These are phyloP conservation scores for Boletus sp. DNA, from an alignment of 1,284 basidiomycete genomes.

Conservation along the genomic window DNA sequence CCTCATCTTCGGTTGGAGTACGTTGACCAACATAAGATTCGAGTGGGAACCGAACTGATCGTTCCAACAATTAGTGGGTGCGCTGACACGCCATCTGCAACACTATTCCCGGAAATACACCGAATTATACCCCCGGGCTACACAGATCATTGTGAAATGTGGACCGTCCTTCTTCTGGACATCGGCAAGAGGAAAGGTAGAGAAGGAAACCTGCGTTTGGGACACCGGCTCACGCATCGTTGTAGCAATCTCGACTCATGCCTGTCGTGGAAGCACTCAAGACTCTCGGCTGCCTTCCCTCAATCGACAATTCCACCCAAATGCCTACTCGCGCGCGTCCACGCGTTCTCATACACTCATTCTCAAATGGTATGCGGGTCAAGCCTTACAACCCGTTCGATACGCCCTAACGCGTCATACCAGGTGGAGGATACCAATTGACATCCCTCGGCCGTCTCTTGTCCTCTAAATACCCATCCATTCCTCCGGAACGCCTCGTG, in stretches of 20 bases:
- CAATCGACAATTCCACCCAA: background rate
- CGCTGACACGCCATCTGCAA: slow-evolving; percentile 45
- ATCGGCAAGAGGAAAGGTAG: slow-evolving; percentile 34
- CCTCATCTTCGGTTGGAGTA: slow-evolving; percentile 53
- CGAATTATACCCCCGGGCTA: slow-evolving; percentile 48
- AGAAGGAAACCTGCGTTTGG: slow-evolving; percentile 1
- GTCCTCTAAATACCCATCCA: slow-evolving; percentile 23
- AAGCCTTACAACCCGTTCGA: background rate
- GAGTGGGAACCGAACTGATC: background rate
- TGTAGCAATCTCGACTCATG: slow-evolving; percentile 32
- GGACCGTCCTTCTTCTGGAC: slow-evolving; percentile 42
- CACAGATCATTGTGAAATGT: slow-evolving; percentile 47
- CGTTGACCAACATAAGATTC: slow-evolving; percentile 9
- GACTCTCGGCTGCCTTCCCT: slow-evolving; percentile 38
- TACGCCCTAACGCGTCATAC: background rate
- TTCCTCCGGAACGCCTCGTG: no score
- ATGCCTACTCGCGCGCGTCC: slow-evolving; percentile 9
- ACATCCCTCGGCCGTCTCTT: slow-evolving; percentile 40
- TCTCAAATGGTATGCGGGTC: slow-evolving; percentile 50
- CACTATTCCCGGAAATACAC: slow-evolving; percentile 50
- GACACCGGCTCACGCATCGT: background rate
- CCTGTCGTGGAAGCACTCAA: slow-evolving; percentile 44
- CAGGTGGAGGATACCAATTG: slow-evolving; percentile 49
- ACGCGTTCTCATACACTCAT: slow-evolving; percentile 49
- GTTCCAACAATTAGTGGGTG: slow-evolving; percentile 42